Percentiles rank a stretch among this genome's conserved stretches.
These are phyloP conservation scores for Vaccinium myrtillus DNA, from an alignment of 148 eudicot species.

Conservation along the genomic window DNA sequence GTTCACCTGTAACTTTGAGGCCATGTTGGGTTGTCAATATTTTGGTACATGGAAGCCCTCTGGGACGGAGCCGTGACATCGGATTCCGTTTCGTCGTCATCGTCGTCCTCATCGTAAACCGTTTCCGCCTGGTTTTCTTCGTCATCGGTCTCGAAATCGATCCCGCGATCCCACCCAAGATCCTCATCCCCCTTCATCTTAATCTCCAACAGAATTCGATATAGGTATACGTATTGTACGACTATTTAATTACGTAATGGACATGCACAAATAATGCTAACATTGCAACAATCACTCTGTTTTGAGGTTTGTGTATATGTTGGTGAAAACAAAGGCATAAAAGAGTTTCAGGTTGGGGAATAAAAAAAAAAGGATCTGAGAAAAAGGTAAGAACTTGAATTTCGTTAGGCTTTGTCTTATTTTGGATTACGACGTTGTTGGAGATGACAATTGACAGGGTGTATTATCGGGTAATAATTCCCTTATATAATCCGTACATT, in stretches of 20 bases:
- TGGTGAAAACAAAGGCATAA: neutral
- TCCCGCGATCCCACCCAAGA: constrained; percentile 29
- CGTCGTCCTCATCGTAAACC: constrained; percentile 17
- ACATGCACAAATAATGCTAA: neutral
- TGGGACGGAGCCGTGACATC: constrained; percentile 5
- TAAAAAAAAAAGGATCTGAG: neutral
- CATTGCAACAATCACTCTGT: neutral
- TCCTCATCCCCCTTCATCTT: constrained; percentile 40
- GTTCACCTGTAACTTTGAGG: constrained; percentile 40
- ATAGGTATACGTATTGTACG: neutral
- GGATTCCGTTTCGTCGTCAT: constrained; percentile 25
- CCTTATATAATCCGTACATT: no score
- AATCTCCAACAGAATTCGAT: no score
- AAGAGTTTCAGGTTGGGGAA: neutral
- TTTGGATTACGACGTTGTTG: neutral
- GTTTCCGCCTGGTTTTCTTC: constrained; percentile 46
- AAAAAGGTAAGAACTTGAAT: neutral
- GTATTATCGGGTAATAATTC: no score
- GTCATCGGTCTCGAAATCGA: constrained; percentile 48
- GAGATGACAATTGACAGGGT: neutral
- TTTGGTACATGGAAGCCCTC: neutral
- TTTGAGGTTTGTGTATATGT: neutral
- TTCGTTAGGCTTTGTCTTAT: neutral
- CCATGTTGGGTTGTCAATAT: constrained; percentile 21
- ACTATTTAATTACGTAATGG: neutral